Percentiles rank a stretch among this genome's conserved stretches.
phyloP scores from a whole-genome alignment of 2,329 filamentous ascomycete species.

The Colletotrichum aenigma region DNA sequence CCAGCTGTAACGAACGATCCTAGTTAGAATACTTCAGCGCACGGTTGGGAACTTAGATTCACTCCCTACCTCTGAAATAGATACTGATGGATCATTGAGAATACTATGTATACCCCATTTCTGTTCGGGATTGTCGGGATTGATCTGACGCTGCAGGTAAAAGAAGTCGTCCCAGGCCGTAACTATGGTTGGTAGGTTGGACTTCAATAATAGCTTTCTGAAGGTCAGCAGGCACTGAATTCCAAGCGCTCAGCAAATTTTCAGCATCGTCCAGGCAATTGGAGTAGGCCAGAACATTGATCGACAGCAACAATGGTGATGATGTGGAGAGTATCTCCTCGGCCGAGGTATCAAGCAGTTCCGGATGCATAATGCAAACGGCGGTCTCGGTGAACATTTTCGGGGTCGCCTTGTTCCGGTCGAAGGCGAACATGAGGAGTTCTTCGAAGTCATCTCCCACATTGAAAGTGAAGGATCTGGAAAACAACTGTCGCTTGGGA shows the following conservation, averaged over 20 bases:
- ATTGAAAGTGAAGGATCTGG: background rate
- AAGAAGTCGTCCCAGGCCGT: background rate
- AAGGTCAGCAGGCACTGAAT: background rate
- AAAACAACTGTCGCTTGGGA: background rate
- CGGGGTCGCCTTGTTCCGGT: background rate
- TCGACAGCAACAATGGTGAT: background rate
- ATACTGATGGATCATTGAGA: background rate
- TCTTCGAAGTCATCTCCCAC: background rate
- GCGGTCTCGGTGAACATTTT: background rate
- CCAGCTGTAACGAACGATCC: background rate
- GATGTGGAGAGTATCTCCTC: background rate
- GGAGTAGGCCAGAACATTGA: background rate
- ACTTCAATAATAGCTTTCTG: background rate
- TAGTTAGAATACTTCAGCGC: background rate
- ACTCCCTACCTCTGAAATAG: background rate
- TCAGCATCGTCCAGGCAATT: background rate
- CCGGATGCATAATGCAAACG: background rate
- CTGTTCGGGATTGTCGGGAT: background rate
- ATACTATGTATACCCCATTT: background rate
- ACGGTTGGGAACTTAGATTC: background rate
- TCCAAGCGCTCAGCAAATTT: background rate
- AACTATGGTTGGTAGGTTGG: background rate
- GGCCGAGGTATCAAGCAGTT: background rate
- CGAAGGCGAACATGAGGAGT: background rate
- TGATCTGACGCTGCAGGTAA: background rate